These are phyloP conservation scores for Cucurbita maxima DNA, from an alignment of 306 rosid species.

Conservation along the genomic window DNA sequence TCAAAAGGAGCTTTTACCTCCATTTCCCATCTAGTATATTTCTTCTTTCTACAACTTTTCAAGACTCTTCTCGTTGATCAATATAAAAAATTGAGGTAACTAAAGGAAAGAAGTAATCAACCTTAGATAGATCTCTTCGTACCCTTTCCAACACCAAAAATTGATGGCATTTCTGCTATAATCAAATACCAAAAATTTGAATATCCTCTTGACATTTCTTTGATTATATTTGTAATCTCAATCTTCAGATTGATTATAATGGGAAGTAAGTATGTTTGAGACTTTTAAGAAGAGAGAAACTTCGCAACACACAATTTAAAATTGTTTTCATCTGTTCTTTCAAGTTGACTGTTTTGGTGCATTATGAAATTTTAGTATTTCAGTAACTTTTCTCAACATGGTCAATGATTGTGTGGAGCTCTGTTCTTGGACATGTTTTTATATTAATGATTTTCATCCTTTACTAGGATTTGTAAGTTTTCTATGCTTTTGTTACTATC, in stretches of 20 bases:
- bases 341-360: neutral
- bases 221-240: neutral
- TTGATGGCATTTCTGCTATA: neutral
- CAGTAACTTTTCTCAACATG: neutral
- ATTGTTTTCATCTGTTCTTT: neutral
- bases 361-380: neutral
- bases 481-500: conserved; percentile 19
- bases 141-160: neutral
- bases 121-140: neutral
- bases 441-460: neutral
- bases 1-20: neutral
- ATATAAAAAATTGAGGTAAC: neutral
- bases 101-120: neutral
- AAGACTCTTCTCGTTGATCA: neutral
- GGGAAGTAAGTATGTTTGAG: neutral
- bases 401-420: neutral
- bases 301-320: neutral
- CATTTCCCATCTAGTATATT: neutral
- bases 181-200: neutral
- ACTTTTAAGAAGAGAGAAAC: neutral
- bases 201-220: neutral
- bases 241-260: neutral
- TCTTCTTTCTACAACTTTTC: neutral
- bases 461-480: neutral
- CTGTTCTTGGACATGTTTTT: neutral